These are phyloP conservation scores for Tolypocladium capitatum DNA, from an alignment of 2,329 filamentous ascomycete species.

Conservation along the genomic window DNA sequence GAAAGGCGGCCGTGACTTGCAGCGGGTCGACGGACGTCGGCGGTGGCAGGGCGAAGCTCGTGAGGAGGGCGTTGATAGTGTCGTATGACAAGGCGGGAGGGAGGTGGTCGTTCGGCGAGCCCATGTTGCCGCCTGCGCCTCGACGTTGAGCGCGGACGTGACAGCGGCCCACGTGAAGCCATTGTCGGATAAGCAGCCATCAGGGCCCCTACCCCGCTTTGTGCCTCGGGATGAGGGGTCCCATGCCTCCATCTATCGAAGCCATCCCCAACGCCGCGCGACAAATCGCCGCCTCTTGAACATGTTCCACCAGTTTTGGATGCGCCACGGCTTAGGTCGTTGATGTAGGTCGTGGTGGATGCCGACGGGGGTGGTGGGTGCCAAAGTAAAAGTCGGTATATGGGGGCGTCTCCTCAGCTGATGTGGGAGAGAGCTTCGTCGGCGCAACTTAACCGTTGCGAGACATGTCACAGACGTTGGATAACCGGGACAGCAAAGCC, in stretches of 20 bases:
- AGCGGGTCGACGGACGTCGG: slow-evolving; percentile 7
- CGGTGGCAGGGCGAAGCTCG: slow-evolving; percentile 6
- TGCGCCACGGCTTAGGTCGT: neutral
- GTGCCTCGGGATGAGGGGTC: too few relatives aligned
- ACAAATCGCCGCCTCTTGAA: too few relatives aligned
- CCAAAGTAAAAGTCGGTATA: neutral
- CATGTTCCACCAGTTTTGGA: neutral
- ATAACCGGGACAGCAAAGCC: too few relatives aligned
- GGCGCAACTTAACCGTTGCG: too few relatives aligned
- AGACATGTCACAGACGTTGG: too few relatives aligned
- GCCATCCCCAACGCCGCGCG: too few relatives aligned
- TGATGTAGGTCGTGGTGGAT: neutral
- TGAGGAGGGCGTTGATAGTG: slow-evolving; percentile 8
- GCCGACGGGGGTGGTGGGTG: neutral
- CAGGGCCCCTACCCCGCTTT: too few relatives aligned
- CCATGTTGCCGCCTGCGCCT: neutral
- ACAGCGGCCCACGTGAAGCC: too few relatives aligned
- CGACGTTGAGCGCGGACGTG: too few relatives aligned
- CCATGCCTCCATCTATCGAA: too few relatives aligned
- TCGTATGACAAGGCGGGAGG: slow-evolving; percentile 1
- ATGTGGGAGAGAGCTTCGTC: neutral
- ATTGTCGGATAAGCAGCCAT: too few relatives aligned
- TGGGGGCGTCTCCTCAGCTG: neutral
- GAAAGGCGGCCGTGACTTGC: slow-evolving; percentile 10
- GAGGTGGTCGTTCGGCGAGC: slow-evolving; percentile 1